Evolutionary conservation across 2,329 filamentous ascomycete species (phyloP), one percentile per base, ranked within the genome.

Genomic region (Penicillium sp.): DNA sequence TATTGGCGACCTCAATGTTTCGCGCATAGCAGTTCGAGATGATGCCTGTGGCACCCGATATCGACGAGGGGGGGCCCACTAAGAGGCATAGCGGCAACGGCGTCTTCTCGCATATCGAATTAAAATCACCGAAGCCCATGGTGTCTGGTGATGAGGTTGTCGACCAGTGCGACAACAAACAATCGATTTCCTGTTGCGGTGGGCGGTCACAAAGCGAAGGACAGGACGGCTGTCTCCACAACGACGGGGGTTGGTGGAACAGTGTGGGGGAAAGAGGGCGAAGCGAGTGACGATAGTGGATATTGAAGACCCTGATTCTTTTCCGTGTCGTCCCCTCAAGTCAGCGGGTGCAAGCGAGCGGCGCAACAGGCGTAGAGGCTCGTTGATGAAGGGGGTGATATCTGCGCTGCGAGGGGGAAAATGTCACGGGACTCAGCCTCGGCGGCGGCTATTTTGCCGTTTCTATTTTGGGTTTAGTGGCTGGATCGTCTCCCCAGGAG

Each of bases 1-100:
- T 99, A 81, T 99, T 99, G 69, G 93, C 95, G 68, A 98, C 80
- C 79, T 97, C 93, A 77, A 99, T 94, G 72, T 95, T 96, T 61
- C 95, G 89, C 61, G 95, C 91, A 80, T 94, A 98, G 83, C 95
- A 99, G 73, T 88, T 87, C 59, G 95, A 88, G 76, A 97, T 89
- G 67, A 97, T 95, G 68, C 93, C 91, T 13, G 89, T 85, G 59
- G 85, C 84, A 66, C 92, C 87, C 33, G 87, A 87, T 70, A 89
- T 86, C 49, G 77, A 68, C n/a, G 79, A 79, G 6, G 74, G 68
- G 35, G 89, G 85, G 19, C 95, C 95, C 68, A 99, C 86, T 58
- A 93, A 85, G 55, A 92, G 87, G 80, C 95, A 99, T 71, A 98
- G 80, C 61, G 95, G 95, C 68, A 99, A 83, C 64, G 93, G 86